Evolutionary conservation across 768 basidiomycete genomes (phyloP), one percentile per base, ranked within the genome.

Genomic region (Boletus barrowsii): DNA sequence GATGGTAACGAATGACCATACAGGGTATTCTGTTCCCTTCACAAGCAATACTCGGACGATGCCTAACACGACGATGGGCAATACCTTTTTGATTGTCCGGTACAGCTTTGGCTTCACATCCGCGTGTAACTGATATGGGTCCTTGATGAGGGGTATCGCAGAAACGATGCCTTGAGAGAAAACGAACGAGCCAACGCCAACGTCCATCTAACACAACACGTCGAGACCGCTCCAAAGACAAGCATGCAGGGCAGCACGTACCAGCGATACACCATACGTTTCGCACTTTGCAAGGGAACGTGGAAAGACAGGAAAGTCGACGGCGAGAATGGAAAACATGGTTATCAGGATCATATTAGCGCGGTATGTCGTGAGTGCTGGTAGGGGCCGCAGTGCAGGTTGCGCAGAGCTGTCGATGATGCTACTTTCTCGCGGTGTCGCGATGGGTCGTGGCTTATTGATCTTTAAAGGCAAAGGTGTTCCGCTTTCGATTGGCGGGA

Each of bases 331-430:
- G 20, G 86, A 87, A 41, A 96, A 78, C 35, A 88, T 71, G 0
- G 97, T 98, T 79, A 98, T 83, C 18, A 97, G 74, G 80, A 98
- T 87, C 94, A 98, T 95, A 65, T 97, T 90, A 3, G 94, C 86
- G 42, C 97, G 78, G 68, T 96, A 98, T 0, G 87, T 82, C 11
- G 93, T 91, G 52, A 99, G 68, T 39, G 92, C 87, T 1, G 92
- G 83, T 43, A 93, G 72, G 2, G 78, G 79, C n/a, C 75, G 57
- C 17, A 69, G 47, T n/a, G 61, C 24, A 5, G 29, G 47, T 30
- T 59, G 29, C 5, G 48, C 6, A 5, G 47, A 30, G 13, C 53
- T 42, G 15, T 49, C 30, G 26, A 53, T 40, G 32, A 9, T 11
- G 11, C 20, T 35, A 35, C 32, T 47, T 24, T 52, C 40, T 41